Percentiles rank a stretch among this genome's conserved stretches.
Conservation (phyloP, 2,329 filamentous ascomycete genomes). For the Myriosclerotinia curreyana region DNA sequence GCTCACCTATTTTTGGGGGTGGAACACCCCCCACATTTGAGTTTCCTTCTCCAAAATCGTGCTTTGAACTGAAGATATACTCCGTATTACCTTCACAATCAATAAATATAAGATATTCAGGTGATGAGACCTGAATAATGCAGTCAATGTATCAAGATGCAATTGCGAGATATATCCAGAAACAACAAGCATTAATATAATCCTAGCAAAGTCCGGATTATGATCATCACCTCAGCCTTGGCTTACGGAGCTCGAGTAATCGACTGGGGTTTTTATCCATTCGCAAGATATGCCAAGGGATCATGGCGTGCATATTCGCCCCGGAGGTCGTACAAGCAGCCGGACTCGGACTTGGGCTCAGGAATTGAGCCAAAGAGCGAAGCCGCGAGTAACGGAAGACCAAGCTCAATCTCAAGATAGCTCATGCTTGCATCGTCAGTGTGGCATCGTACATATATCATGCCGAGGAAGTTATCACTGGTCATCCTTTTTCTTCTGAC, state of each 20-base stretch:
- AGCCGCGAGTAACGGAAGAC: not conserved
- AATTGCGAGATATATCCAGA: not conserved
- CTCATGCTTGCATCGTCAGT: not conserved
- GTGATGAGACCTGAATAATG: not conserved
- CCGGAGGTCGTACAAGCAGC: slow-evolving; percentile 16
- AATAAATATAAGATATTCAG: not conserved
- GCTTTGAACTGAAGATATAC: too few relatives aligned
- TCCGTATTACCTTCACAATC: too few relatives aligned
- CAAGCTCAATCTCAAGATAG: slow-evolving; percentile 1
- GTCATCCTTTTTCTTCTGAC: not conserved
- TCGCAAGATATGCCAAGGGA: not conserved
- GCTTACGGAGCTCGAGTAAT: slow-evolving; percentile 1
- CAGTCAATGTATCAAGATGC: not conserved
- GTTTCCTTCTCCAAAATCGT: not conserved
- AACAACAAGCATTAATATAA: not conserved
- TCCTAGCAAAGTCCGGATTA: slow-evolving; percentile 10
- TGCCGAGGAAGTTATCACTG: slow-evolving; percentile 4
- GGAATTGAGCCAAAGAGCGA: slow-evolving; percentile 13
- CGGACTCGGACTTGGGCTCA: slow-evolving; percentile 19
- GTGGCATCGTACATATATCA: slow-evolving; percentile 13
- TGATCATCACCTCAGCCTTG: not conserved
- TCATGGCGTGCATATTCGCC: slow-evolving; percentile 15
- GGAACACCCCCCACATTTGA: slow-evolving; percentile 15
- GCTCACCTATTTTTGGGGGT: slow-evolving; percentile 3
- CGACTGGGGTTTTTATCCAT: not conserved